These are phyloP conservation scores for Poteriospumella lacustris DNA, from an alignment of 108 stramenopile genomes.

Conservation along the genomic window DNA sequence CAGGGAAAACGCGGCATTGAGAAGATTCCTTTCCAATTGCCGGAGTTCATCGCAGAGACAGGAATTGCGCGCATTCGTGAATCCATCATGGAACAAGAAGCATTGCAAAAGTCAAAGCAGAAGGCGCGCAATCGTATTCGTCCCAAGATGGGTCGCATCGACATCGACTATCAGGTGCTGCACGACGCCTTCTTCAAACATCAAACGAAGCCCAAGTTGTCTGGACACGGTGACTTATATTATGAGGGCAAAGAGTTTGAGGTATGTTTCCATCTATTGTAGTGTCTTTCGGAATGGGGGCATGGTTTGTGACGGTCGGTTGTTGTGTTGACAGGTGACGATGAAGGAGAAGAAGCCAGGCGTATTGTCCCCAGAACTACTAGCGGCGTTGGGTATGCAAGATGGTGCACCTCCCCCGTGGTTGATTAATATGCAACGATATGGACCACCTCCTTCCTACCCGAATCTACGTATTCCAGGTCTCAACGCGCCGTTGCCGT, in stretches of 20 bases:
- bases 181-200: conserved; percentile 96
- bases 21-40: conserved; percentile 84
- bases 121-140: conserved; percentile 77
- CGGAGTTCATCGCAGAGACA: conserved; percentile 93
- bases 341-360: conserved; percentile 51
- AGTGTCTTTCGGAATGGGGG: neutral
- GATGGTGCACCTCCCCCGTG: conserved; percentile 84
- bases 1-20: conserved; percentile 88
- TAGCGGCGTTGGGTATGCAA: conserved; percentile 77
- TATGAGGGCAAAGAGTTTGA: conserved; percentile 97
- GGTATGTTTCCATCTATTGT: conserved; percentile 35
- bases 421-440: conserved; percentile 98
- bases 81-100: conserved; percentile 72
- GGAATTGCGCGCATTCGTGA: conserved; percentile 87
- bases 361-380: conserved; percentile 58
- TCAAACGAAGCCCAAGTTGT: conserved; percentile 81
- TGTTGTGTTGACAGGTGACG: neutral
- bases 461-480: conserved; percentile 85
- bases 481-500: conserved; percentile 89
- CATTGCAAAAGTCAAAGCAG: conserved; percentile 68
- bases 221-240: conserved; percentile 76
- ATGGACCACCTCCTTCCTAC: conserved; percentile 92
- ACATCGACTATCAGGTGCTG: conserved; percentile 91
- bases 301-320: neutral
- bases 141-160: conserved; percentile 82